Conservation (phyloP, 2,329 filamentous ascomycete species). For the Xylariaceae sp. region DNA sequence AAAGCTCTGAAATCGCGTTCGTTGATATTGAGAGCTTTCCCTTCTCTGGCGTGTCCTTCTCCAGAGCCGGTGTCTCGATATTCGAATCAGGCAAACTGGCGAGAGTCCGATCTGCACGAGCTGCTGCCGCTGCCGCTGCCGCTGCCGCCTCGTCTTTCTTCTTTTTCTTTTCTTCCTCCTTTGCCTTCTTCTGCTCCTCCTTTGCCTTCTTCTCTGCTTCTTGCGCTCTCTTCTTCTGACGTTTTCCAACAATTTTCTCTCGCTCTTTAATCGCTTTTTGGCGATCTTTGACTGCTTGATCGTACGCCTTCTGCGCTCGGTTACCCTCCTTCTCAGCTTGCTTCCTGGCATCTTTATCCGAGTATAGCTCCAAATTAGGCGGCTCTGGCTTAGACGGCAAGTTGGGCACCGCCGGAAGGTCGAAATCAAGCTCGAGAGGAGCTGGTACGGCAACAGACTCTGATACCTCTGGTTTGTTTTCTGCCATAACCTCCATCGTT, state of each 20-base stretch:
- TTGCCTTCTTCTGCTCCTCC: conserved; percentile 31
- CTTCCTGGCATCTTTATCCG: conserved; percentile 64
- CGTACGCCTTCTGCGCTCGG: conserved; percentile 61
- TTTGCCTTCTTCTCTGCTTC: conserved; percentile 41
- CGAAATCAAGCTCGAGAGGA: conserved; percentile 22
- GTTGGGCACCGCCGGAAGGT: conserved; percentile 44
- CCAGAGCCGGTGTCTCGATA: not conserved
- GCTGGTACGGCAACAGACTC: conserved; percentile 13
- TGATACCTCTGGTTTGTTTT: conserved; percentile 7
- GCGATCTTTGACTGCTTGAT: conserved; percentile 64
- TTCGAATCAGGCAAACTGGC: not conserved
- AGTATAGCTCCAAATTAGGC: conserved; percentile 57
- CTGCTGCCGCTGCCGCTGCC: conserved; percentile 1
- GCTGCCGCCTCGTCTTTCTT: conserved; percentile 3
- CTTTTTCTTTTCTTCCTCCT: conserved; percentile 12
- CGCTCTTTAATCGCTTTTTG: conserved; percentile 63
- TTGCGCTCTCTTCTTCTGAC: conserved; percentile 44
- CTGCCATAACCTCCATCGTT: conserved; percentile 1
- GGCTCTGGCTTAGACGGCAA: conserved; percentile 53
- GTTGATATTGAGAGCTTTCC: not conserved
- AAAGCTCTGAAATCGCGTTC: not conserved
- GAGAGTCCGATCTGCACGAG: not conserved
- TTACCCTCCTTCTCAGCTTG: conserved; percentile 67
- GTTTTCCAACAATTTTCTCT: conserved; percentile 57
- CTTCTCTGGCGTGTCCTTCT: not conserved